A percentile compares a stretch with the other conserved stretches of the same genome.
Conservation (phyloP, 345 rosid genomes). For the Balakata baccata region DNA sequence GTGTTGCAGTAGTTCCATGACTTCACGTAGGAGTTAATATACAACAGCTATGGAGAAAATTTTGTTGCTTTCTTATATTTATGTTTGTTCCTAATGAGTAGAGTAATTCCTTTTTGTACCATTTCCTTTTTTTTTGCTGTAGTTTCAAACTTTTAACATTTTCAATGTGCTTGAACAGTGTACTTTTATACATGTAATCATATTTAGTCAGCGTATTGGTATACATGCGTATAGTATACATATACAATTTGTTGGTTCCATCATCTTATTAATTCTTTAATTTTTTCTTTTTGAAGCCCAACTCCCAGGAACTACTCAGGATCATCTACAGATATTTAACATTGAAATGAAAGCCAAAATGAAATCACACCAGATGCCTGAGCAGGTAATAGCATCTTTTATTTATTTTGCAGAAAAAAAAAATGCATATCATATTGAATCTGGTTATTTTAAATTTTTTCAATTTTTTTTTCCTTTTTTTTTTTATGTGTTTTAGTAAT, state of each 20-base stretch:
- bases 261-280: slow-evolving; percentile 1
- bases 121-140: not conserved
- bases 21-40: not conserved
- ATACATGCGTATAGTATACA: not conserved
- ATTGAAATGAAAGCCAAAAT: slow-evolving; percentile 92
- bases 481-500: not conserved
- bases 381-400: slow-evolving; percentile 56
- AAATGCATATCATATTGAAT: not conserved
- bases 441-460: not conserved
- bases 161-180: not conserved
- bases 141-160: not conserved
- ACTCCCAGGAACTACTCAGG: slow-evolving; percentile 93
- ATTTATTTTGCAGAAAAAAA: not conserved
- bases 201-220: not conserved
- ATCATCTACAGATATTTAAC: slow-evolving; percentile 96
- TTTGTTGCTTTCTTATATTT: not conserved
- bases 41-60: not conserved
- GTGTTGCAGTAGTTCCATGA: not conserved
- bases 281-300: slow-evolving; percentile 56
- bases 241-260: slow-evolving; percentile 4
- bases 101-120: not conserved
- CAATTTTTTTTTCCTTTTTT: no score
- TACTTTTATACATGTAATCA: not conserved
- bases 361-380: slow-evolving; percentile 96
- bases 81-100: not conserved